Percentiles rank a stretch among this genome's conserved stretches.
These are phyloP conservation scores for Penicillium sp. DNA, from an alignment of 2,329 filamentous ascomycete species.

Conservation along the genomic window DNA sequence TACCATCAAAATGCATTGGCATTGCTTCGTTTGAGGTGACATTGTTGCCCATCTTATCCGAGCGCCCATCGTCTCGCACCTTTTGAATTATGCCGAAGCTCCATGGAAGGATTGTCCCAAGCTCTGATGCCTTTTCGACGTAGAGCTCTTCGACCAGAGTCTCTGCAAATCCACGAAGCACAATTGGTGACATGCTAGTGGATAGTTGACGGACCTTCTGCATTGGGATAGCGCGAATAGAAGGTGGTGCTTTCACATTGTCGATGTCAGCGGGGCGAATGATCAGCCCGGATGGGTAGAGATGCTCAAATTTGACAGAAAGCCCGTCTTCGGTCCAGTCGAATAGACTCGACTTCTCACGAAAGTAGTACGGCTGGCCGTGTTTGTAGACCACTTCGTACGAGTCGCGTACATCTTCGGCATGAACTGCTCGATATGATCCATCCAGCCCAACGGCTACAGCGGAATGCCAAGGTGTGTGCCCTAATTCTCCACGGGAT, in stretches of 20 bases:
- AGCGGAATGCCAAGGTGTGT: constrained; percentile 39
- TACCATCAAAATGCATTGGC: constrained; percentile 61
- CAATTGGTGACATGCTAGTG: constrained; percentile 55
- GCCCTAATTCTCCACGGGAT: constrained; percentile 23
- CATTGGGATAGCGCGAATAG: constrained; percentile 26
- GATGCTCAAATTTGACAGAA: constrained; percentile 45
- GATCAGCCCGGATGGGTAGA: constrained; percentile 45
- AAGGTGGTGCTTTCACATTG: constrained; percentile 23
- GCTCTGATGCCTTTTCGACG: constrained; percentile 48
- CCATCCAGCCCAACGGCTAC: constrained; percentile 34
- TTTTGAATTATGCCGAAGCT: constrained; percentile 56
- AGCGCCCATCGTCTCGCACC: constrained; percentile 52
- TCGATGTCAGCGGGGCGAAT: constrained; percentile 25
- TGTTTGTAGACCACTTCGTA: constrained; percentile 53
- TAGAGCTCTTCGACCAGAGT: constrained; percentile 51
- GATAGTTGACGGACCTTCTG: constrained; percentile 43
- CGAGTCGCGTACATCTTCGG: constrained; percentile 30
- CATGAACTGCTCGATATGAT: constrained; percentile 27
- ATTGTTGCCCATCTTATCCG: constrained; percentile 53
- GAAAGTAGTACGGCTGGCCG: constrained; percentile 52
- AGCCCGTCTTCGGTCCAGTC: constrained; percentile 43
- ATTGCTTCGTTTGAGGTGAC: constrained; percentile 58
- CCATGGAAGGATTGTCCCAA: constrained; percentile 55
- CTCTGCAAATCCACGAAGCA: constrained; percentile 56
- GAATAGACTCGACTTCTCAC: constrained; percentile 52